These are phyloP conservation scores for Ophiostoma australiae DNA, from an alignment of 2,329 filamentous ascomycete genomes.

Conservation along the genomic window DNA sequence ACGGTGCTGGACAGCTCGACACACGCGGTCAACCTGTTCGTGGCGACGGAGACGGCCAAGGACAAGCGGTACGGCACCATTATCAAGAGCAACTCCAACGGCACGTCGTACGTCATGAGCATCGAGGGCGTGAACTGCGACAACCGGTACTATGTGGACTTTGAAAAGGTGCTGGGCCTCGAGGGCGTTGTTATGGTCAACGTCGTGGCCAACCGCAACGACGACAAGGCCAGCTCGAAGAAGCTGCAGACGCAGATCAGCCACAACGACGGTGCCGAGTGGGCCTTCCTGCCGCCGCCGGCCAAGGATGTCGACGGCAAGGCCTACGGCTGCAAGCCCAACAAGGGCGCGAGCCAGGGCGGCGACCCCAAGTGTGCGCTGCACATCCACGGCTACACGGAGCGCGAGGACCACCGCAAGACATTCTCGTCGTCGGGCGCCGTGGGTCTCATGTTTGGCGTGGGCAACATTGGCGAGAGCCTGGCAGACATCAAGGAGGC, in stretches of 20 bases:
- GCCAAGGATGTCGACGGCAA: conserved; percentile 65
- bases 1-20: conserved; percentile 93
- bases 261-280: conserved; percentile 91
- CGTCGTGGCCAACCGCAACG: conserved; percentile 68
- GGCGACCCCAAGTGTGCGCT: conserved; percentile 70
- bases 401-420: conserved; percentile 72
- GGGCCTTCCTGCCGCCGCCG: conserved; percentile 72
- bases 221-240: conserved; percentile 57
- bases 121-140: conserved; percentile 78
- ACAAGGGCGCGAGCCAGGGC: conserved; percentile 38
- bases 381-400: conserved; percentile 93
- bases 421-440: conserved; percentile 86
- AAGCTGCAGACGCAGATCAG: conserved; percentile 86
- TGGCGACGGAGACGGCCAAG: conserved; percentile 64
- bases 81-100: conserved; percentile 97
- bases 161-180: conserved; percentile 88
- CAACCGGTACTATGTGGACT: conserved; percentile 74
- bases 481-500: conserved; percentile 64
- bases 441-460: conserved; percentile 82
- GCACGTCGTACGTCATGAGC: conserved; percentile 87
- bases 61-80: conserved; percentile 75
- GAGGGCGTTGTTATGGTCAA: conserved; percentile 90
- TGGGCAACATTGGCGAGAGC: conserved; percentile 78
- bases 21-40: conserved; percentile 89
- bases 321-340: conserved; percentile 56